Evolutionary conservation across 2,329 filamentous ascomycete species (phyloP).

Genomic region (Cytospora chrysosperma): DNA sequence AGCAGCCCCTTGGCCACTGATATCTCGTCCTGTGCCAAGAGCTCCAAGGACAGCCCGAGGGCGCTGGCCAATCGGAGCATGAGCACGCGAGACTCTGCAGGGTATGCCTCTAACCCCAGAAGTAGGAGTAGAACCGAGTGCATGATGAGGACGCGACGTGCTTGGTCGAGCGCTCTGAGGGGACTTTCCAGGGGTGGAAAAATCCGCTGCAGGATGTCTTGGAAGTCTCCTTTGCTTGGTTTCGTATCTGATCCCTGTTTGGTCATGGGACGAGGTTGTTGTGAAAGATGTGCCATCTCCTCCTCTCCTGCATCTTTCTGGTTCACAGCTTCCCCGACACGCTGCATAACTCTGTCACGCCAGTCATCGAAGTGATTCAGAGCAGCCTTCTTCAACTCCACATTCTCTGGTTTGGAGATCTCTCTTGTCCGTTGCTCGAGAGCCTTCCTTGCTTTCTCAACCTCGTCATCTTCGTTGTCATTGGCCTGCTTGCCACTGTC

Average conservation of each 20-base stretch:
- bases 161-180: slow-evolving; percentile 47
- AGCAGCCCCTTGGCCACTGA: slow-evolving; percentile 76
- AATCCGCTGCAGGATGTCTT: slow-evolving; percentile 47
- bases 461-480: neutral
- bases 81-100: slow-evolving; percentile 68
- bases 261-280: slow-evolving; percentile 44
- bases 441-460: slow-evolving; percentile 19
- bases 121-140: slow-evolving; percentile 65
- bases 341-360: slow-evolving; percentile 66
- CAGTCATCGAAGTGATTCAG: slow-evolving; percentile 75
- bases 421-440: slow-evolving; percentile 15
- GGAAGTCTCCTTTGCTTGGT: slow-evolving; percentile 32
- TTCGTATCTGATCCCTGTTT: slow-evolving; percentile 39
- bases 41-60: slow-evolving; percentile 60
- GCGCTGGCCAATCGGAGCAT: slow-evolving; percentile 67
- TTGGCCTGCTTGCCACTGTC: slow-evolving; percentile 14
- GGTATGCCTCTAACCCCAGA: slow-evolving; percentile 72
- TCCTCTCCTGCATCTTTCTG: slow-evolving; percentile 47
- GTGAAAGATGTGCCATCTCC: slow-evolving; percentile 44
- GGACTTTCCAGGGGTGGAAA: slow-evolving; percentile 56
- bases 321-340: slow-evolving; percentile 65
- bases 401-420: slow-evolving; percentile 33
- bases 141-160: slow-evolving; percentile 26
- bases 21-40: slow-evolving; percentile 68
- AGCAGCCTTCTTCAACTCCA: slow-evolving; percentile 49